Evolutionary conservation across 495 filamentous ascomycete genomes (phyloP).

Genomic region (Bombardia bombarda): DNA sequence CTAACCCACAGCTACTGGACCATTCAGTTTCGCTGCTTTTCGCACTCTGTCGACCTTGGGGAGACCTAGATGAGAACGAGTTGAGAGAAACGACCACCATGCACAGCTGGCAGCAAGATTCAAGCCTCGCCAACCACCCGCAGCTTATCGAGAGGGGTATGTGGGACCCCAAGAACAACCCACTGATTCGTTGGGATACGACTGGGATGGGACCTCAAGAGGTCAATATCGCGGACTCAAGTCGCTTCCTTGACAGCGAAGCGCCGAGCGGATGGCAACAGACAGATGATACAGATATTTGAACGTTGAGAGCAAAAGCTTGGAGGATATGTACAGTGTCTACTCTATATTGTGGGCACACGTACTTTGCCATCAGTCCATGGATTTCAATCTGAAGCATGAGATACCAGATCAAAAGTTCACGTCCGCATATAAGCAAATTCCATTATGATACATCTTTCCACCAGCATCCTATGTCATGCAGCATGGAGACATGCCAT

Average conservation of each 20-base stretch:
- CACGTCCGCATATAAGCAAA: too few species aligned
- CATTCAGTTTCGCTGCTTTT: slow-evolving; percentile 8
- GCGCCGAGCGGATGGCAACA: slow-evolving; percentile 16
- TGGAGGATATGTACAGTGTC: background rate
- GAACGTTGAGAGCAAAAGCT: background rate
- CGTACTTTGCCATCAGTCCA: too few species aligned
- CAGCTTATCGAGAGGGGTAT: background rate
- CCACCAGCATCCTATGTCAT: too few species aligned
- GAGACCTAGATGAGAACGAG: slow-evolving; percentile 1
- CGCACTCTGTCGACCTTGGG: slow-evolving; percentile 18
- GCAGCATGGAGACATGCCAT: too few species aligned
- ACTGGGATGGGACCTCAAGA: slow-evolving; percentile 2
- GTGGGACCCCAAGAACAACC: slow-evolving; percentile 5
- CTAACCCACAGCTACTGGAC: slow-evolving; percentile 2
- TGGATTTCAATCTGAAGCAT: too few species aligned
- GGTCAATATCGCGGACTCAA: background rate
- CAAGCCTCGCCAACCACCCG: background rate
- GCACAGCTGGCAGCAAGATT: background rate
- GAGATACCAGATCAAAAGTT: background rate
- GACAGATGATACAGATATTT: slow-evolving; percentile 3
- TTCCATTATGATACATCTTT: too few species aligned
- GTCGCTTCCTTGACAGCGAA: slow-evolving; percentile 18
- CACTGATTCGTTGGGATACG: slow-evolving; percentile 13
- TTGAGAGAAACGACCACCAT: background rate
- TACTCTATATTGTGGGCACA: background rate